Percentiles rank a stretch among this genome's conserved stretches.
phyloP scores from a whole-genome alignment of 345 rosid species.

The Sisymbrium altissimum region DNA sequence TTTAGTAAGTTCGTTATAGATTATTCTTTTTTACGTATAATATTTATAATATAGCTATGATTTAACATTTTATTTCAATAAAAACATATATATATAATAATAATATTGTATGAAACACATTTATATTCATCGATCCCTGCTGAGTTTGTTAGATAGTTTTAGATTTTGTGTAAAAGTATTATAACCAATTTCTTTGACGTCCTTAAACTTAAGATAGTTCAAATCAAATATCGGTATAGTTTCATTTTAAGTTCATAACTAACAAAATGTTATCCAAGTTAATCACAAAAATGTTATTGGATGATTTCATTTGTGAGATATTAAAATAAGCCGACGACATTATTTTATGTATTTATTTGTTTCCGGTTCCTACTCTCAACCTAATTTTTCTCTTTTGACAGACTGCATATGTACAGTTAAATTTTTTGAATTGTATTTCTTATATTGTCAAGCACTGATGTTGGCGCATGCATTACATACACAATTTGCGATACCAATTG shows the following conservation, averaged over 20 bases:
- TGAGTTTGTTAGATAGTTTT: not conserved
- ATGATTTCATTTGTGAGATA: not conserved
- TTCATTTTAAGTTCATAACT: not conserved
- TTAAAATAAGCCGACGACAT: not conserved
- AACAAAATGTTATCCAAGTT: not conserved
- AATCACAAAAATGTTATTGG: not conserved
- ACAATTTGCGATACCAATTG: not conserved
- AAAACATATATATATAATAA: not conserved
- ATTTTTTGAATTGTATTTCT: constrained; percentile 3
- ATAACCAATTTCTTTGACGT: not conserved
- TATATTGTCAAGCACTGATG: not conserved
- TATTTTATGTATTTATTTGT: constrained; percentile 12
- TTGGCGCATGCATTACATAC: not conserved
- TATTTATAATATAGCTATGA: not conserved
- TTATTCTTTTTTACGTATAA: not conserved
- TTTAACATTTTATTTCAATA: not conserved
- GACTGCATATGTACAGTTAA: not conserved
- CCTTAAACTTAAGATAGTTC: not conserved
- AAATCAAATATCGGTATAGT: not conserved
- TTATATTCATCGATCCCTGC: not conserved
- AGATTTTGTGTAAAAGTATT: not conserved
- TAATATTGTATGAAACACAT: not conserved
- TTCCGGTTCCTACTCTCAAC: constrained; percentile 29
- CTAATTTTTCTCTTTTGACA: constrained; percentile 17
- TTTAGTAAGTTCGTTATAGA: not conserved